Percentiles rank a stretch among this genome's conserved stretches.
Conservation (phyloP, 106 monocot genomes). For the Acanthochlamys bracteata region DNA sequence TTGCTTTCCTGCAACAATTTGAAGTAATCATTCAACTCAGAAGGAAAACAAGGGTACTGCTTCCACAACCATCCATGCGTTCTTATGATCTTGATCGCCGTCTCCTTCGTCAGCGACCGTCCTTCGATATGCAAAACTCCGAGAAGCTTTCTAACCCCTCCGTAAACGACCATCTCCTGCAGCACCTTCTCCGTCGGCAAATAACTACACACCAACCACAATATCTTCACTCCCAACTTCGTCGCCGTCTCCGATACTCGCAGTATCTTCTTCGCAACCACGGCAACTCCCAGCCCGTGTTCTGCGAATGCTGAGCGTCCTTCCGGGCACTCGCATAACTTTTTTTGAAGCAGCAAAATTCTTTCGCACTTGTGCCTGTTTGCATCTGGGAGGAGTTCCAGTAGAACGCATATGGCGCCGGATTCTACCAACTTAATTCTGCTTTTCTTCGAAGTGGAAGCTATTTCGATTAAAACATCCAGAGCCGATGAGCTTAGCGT, state of each 20-base stretch:
- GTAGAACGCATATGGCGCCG: conserved; percentile 46
- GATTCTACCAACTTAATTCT: conserved; percentile 43
- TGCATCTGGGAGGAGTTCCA: conserved; percentile 64
- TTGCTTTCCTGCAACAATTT: neutral
- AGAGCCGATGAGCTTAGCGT: conserved; percentile 43
- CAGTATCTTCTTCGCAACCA: conserved; percentile 51
- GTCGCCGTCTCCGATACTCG: conserved; percentile 57
- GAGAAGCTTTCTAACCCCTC: conserved; percentile 55
- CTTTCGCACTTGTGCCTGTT: conserved; percentile 41
- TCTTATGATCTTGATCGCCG: conserved; percentile 47
- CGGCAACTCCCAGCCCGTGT: conserved; percentile 46
- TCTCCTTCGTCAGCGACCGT: conserved; percentile 40
- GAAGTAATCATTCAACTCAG: conserved; percentile 34
- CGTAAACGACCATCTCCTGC: conserved; percentile 58
- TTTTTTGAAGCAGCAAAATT: conserved; percentile 43
- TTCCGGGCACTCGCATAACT: conserved; percentile 66
- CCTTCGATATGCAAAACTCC: conserved; percentile 45
- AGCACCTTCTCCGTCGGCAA: conserved; percentile 42
- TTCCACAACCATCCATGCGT: conserved; percentile 49
- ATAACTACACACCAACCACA: conserved; percentile 50
- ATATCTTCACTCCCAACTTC: conserved; percentile 56
- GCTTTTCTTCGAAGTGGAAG: conserved; percentile 29
- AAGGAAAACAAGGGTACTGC: conserved; percentile 56
- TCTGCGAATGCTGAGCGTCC: conserved; percentile 59
- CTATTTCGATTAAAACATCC: conserved; percentile 40